Evolutionary conservation across 148 eudicot genomes (phyloP).

Genomic region (Oxyria digyna): DNA sequence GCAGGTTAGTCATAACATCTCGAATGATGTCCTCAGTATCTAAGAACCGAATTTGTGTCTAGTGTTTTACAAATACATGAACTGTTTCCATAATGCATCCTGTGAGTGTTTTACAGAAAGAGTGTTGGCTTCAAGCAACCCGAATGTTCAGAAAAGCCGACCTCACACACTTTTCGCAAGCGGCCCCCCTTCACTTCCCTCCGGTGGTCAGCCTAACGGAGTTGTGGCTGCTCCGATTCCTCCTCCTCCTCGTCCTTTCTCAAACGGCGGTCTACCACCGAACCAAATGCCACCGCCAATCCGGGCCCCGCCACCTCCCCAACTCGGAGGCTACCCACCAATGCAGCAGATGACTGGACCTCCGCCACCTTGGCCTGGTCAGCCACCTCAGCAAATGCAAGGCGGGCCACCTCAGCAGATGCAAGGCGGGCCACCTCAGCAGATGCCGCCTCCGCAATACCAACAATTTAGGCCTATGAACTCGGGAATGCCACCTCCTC

Average conservation of each 20-base stretch:
- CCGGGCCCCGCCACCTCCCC: constrained; percentile 42
- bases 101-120: constrained; percentile 43
- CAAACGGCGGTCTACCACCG: constrained; percentile 61
- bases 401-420: constrained; percentile 11
- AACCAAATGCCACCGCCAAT: constrained; percentile 30
- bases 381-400: constrained; percentile 38
- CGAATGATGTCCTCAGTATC: neutral
- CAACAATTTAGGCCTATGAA: constrained; percentile 50
- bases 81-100: neutral
- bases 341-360: constrained; percentile 16
- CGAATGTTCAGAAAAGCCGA: constrained; percentile 53
- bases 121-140: constrained; percentile 77
- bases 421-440: constrained; percentile 24
- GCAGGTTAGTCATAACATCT: constrained; percentile 42
- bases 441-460: constrained; percentile 41
- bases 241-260: constrained; percentile 58
- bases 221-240: constrained; percentile 34
- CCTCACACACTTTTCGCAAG: constrained; percentile 93
- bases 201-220: constrained; percentile 50
- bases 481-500: constrained; percentile 62
- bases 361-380: constrained; percentile 51
- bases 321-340: constrained; percentile 24
- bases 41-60: neutral
- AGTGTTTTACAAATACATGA: neutral
- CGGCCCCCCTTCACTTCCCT: constrained; percentile 60